Percentiles rank a stretch among this genome's conserved stretches.
phyloP scores from a whole-genome alignment of 305 asterid genomes.

The Solanum aculeatissimum region DNA sequence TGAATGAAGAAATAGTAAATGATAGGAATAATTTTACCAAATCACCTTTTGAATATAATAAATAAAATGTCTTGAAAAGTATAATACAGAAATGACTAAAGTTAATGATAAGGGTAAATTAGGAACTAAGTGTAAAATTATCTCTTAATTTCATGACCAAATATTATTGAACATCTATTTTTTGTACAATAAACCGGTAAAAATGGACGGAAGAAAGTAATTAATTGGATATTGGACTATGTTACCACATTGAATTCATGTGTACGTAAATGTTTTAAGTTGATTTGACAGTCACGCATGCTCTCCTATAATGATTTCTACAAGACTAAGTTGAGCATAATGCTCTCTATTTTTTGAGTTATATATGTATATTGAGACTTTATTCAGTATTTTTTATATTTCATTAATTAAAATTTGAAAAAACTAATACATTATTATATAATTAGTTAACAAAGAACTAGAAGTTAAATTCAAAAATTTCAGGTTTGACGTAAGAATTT shows the following conservation, averaged over 20 bases:
- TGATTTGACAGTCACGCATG: not conserved
- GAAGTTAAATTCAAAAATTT: not conserved
- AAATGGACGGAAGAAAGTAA: not conserved
- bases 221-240: not conserved
- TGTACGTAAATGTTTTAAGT: not conserved
- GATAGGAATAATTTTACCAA: too few species aligned
- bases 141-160: too few species aligned
- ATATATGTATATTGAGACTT: too few species aligned
- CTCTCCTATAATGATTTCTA: not conserved
- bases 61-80: too few species aligned
- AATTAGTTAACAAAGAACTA: not conserved
- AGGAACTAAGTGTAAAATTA: too few species aligned
- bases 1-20: too few species aligned
- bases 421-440: not conserved
- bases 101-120: too few species aligned
- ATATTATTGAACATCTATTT: too few species aligned
- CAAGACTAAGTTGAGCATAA: not conserved
- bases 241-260: not conserved
- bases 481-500: not conserved
- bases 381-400: not conserved
- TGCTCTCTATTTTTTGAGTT: not conserved
- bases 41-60: too few species aligned
- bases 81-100: too few species aligned
- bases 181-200: too few species aligned
- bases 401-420: not conserved